These are phyloP conservation scores for Daldinia childiae DNA, from an alignment of 495 filamentous ascomycete species.

Conservation along the genomic window DNA sequence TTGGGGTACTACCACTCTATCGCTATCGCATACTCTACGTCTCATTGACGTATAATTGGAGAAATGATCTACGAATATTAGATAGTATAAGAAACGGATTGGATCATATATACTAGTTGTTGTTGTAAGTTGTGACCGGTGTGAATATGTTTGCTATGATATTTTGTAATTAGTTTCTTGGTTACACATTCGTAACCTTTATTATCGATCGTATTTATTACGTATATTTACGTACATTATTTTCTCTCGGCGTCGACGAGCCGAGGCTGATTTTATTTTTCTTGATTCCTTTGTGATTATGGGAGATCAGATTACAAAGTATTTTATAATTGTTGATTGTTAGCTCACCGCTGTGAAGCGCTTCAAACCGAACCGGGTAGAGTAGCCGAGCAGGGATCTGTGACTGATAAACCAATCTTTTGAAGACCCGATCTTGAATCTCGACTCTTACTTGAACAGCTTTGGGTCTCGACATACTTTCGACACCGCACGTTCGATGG, in stretches of 20 bases:
- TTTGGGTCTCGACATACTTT: constrained; percentile 5
- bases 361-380: constrained; percentile 14
- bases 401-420: constrained; percentile 3
- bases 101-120: not conserved
- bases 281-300: not conserved
- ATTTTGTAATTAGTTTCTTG: not conserved
- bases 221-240: constrained; percentile 7
- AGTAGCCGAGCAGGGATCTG: not conserved
- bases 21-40: not conserved
- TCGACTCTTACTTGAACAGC: not conserved
- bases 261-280: constrained; percentile 13
- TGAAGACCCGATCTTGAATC: constrained; percentile 20
- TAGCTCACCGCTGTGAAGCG: constrained; percentile 18
- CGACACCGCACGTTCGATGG: not conserved
- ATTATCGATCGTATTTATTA: not conserved
- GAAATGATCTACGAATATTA: constrained; percentile 1
- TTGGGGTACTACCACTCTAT: not conserved
- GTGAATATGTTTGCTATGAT: constrained; percentile 12
- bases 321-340: not conserved
- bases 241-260: constrained; percentile 4
- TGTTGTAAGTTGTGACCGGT: not conserved
- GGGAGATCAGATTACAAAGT: constrained; percentile 22
- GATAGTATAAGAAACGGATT: not conserved
- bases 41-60: constrained; percentile 16
- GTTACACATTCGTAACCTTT: not conserved